These are phyloP conservation scores for Globisporangium parvum DNA, from an alignment of 352 stramenopile species.

Conservation along the genomic window DNA sequence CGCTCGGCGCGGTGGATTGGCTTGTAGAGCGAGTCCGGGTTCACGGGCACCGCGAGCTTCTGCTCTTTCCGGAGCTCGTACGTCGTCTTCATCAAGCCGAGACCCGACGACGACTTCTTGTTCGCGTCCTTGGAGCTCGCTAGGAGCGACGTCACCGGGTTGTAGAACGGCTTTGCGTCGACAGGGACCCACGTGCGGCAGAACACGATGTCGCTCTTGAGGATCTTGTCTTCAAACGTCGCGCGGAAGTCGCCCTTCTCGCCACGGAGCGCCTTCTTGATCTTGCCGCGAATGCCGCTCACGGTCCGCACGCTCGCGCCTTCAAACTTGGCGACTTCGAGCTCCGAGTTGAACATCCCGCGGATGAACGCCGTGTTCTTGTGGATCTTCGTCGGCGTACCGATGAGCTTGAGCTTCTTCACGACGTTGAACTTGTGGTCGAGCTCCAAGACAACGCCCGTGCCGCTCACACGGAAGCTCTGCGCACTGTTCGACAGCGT, in stretches of 20 bases:
- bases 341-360: conserved; percentile 95
- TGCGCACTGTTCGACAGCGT: conserved; percentile 87
- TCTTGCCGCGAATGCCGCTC: conserved; percentile 95
- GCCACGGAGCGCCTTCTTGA: conserved; percentile 96
- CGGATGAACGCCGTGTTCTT: conserved; percentile 99
- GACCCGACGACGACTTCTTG: conserved; percentile 38
- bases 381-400: conserved; percentile 96
- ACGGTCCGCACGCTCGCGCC: conserved; percentile 97
- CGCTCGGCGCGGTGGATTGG: conserved; percentile 92
- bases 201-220: conserved; percentile 99
- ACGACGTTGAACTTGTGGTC: conserved; percentile 97
- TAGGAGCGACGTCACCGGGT: conserved; percentile 91
- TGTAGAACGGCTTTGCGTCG: conserved; percentile 98
- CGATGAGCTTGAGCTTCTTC: conserved; percentile 99
- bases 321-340: conserved; percentile 97
- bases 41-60: conserved; percentile 93
- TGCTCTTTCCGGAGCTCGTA: conserved; percentile 93
- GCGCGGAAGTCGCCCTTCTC: conserved; percentile 95
- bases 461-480: conserved; percentile 96
- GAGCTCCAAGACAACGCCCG: conserved; percentile 96
- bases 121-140: conserved; percentile 37
- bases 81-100: conserved; percentile 94
- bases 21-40: conserved; percentile 98
- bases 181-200: conserved; percentile 99
- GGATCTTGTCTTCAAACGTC: conserved; percentile 99